These are phyloP conservation scores for Chaetomium cochliodes DNA, from an alignment of 495 filamentous ascomycete genomes.

Conservation along the genomic window DNA sequence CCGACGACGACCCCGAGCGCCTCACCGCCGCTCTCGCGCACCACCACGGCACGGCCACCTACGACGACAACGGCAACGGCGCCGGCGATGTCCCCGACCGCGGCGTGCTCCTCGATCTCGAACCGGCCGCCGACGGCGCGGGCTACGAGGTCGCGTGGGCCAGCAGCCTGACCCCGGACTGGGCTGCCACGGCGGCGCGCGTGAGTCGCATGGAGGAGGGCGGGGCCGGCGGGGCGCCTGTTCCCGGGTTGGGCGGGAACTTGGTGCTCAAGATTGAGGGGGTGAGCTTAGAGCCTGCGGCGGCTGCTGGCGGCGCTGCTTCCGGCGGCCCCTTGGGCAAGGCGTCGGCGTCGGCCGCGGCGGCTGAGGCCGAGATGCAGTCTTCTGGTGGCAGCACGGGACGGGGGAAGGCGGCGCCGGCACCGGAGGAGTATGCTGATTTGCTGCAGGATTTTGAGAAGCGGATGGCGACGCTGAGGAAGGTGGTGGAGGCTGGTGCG, in stretches of 20 bases:
- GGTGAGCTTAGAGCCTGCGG: slow-evolving; percentile 37
- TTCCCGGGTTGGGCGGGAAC: slow-evolving; percentile 23
- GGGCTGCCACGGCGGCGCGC: slow-evolving; percentile 46
- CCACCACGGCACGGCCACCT: slow-evolving; percentile 28
- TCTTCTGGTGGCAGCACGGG: slow-evolving; percentile 39
- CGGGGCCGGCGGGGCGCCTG: slow-evolving; percentile 27
- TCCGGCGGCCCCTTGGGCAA: slow-evolving; percentile 22
- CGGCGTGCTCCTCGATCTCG: slow-evolving; percentile 57
- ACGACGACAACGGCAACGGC: slow-evolving; percentile 11
- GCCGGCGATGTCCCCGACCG: slow-evolving; percentile 38
- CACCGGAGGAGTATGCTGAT: slow-evolving; percentile 46
- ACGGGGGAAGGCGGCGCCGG: slow-evolving; percentile 4
- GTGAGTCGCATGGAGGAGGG: slow-evolving; percentile 46
- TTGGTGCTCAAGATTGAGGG: slow-evolving; percentile 72
- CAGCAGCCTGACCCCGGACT: slow-evolving; percentile 48
- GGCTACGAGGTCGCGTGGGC: slow-evolving; percentile 47
- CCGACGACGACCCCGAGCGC: slow-evolving; percentile 69
- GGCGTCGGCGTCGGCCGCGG: slow-evolving; percentile 19
- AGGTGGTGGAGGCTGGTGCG: slow-evolving; percentile 48
- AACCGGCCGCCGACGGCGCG: slow-evolving; percentile 47
- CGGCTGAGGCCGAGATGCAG: slow-evolving; percentile 30
- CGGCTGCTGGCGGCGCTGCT: too few relatives aligned
- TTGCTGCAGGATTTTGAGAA: slow-evolving; percentile 69
- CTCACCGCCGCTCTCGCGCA: slow-evolving; percentile 54
- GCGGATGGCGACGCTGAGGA: slow-evolving; percentile 55